Percentiles rank a stretch among this genome's conserved stretches.
Evolutionary conservation across 768 basidiomycete species (phyloP).

Genomic region (Gautieria morchelliformis): DNA sequence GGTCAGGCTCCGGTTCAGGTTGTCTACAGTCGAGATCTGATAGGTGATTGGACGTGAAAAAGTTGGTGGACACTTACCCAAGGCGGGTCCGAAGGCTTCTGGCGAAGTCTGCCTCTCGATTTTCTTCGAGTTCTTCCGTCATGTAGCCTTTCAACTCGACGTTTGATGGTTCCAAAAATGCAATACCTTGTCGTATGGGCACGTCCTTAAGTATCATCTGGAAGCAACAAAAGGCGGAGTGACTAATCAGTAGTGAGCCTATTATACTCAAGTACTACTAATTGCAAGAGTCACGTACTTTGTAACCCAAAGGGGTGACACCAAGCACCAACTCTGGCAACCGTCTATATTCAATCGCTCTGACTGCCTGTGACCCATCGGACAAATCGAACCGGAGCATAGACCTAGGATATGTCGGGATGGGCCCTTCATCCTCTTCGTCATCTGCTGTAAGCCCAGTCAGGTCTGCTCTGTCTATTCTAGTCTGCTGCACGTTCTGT

Average conservation of each 20-base stretch:
- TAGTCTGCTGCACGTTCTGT: slow-evolving; percentile 55
- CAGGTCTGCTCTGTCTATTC: slow-evolving; percentile 53
- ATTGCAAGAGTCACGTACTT: slow-evolving; percentile 36
- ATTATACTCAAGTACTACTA: background rate
- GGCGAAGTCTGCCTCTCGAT: slow-evolving; percentile 51
- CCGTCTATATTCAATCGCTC: slow-evolving; percentile 70
- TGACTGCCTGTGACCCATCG: slow-evolving; percentile 62
- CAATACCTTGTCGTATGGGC: slow-evolving; percentile 56
- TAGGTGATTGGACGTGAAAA: background rate
- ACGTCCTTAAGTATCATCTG: slow-evolving; percentile 68
- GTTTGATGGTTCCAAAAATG: slow-evolving; percentile 65
- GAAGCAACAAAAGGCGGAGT: slow-evolving; percentile 3
- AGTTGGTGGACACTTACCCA: slow-evolving; percentile 36
- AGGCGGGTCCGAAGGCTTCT: slow-evolving; percentile 51
- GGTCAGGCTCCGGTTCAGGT: slow-evolving; percentile 6
- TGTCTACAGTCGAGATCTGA: background rate
- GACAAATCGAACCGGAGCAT: slow-evolving; percentile 70
- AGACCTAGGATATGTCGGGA: slow-evolving; percentile 73
- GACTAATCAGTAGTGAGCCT: background rate
- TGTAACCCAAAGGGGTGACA: slow-evolving; percentile 71
- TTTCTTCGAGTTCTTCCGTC: slow-evolving; percentile 53
- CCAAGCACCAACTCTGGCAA: slow-evolving; percentile 61
- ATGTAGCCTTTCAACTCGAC: slow-evolving; percentile 50
- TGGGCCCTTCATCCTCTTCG: slow-evolving; percentile 56
- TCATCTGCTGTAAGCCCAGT: slow-evolving; percentile 40